These are phyloP conservation scores for Cystobasidium ongulense DNA, from an alignment of 768 basidiomycete genomes.

Conservation along the genomic window DNA sequence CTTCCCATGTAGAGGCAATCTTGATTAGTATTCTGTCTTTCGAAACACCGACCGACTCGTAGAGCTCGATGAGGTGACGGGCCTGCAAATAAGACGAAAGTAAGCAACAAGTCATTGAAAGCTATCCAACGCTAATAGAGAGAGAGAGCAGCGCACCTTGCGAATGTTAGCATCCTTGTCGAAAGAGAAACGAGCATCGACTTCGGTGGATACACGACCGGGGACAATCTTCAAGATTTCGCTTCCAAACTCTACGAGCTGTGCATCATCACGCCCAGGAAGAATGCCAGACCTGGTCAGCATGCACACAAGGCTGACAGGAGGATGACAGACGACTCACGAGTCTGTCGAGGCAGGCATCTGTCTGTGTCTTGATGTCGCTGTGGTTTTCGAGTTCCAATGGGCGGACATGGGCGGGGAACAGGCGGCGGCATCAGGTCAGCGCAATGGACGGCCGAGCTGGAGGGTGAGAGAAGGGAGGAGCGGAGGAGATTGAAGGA, in stretches of 20 bases:
- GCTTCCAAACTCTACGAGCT: slow-evolving; percentile 96
- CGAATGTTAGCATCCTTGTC: slow-evolving; percentile 85
- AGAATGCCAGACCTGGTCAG: neutral
- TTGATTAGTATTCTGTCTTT: slow-evolving; percentile 96
- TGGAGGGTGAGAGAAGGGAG: neutral
- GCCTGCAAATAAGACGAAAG: slow-evolving; percentile 43
- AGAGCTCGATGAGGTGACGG: slow-evolving; percentile 72
- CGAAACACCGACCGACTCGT: slow-evolving; percentile 83
- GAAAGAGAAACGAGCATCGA: slow-evolving; percentile 94
- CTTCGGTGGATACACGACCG: slow-evolving; percentile 97
- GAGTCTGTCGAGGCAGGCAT: slow-evolving; percentile 77
- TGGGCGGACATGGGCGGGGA: neutral
- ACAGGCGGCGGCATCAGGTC: neutral
- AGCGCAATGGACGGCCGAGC: neutral
- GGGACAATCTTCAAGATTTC: slow-evolving; percentile 92
- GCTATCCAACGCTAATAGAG: slow-evolving; percentile 20
- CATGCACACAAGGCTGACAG: neutral
- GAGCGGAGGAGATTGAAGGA: neutral
- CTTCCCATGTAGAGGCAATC: slow-evolving; percentile 99
- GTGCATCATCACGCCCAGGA: slow-evolving; percentile 28
- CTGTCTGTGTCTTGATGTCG: slow-evolving; percentile 63
- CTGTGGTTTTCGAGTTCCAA: slow-evolving; percentile 27
- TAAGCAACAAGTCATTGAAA: neutral
- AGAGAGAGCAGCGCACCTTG: slow-evolving; percentile 52
- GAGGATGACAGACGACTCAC: slow-evolving; percentile 50